Evolutionary conservation across 768 basidiomycete species (phyloP), one percentile per base, ranked within the genome.

Genomic region (Suillus discolor): DNA sequence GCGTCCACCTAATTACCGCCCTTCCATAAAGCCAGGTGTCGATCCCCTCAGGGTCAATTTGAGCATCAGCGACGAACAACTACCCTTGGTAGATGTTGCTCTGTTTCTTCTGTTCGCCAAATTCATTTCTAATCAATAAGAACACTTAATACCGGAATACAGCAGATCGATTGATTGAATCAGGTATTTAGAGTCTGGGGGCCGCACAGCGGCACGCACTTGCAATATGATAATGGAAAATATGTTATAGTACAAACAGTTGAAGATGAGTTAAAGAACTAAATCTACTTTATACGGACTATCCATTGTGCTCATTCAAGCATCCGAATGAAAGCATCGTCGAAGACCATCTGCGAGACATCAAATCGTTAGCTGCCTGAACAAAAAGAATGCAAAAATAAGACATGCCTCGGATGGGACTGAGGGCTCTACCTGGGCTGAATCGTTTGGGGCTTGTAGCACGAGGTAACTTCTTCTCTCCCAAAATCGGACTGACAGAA

Each of bases 351-450:
- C 75, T 77, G 49, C 6, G 8, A 44, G 23, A 45, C 18, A 49
- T 38, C 20, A 61, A 41, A 12, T 62, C 25, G 71, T 62, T 16
- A 57, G 51, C 12, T 53, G 25, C 23, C 15, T n/a, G 41, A 13
- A 69, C 44, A 31, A n/a, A 18, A 16, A 20, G 69, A 69, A 65
- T 69, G 69, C 44, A 64, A 68, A 69, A 42, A 69, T 65, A 45
- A 65, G 69, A 61, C 74, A 70, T 68, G 63, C 79, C 77, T 62
- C 75, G 72, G 3, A 74, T 66, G 57, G 79, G 79, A 70, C 79
- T 75, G 39, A 68, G 68, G 41, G 68, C 62, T 62, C 66, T 69
- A 6, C n/a, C 34, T 2, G 68, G 68, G 57, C 68, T 78, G 49
- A 75, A 63, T 18, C 75, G 75, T 2, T 57, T 61, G 4, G 71